These are phyloP conservation scores for Volvariella volvacea DNA, from an alignment of 1,284 basidiomycete genomes.

Conservation along the genomic window DNA sequence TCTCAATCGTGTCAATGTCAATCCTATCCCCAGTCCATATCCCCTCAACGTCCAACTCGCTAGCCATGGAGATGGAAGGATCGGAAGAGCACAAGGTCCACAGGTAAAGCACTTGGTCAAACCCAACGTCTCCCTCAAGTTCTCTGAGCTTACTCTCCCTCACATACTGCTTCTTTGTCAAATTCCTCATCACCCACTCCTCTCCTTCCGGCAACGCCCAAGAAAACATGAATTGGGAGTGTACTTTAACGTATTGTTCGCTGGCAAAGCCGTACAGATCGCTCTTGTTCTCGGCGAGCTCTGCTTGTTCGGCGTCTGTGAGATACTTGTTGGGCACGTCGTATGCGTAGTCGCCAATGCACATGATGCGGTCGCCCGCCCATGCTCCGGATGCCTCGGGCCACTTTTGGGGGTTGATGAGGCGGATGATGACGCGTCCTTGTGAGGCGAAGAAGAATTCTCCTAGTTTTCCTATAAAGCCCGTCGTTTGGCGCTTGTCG, in stretches of 20 bases:
- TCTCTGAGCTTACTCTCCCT: conserved; percentile 6
- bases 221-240: background rate
- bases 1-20: conserved; percentile 10
- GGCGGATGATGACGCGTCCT: background rate
- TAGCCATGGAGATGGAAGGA: background rate
- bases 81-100: conserved; percentile 10
- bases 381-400: conserved; percentile 1
- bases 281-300: too few species aligned
- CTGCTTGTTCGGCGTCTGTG: background rate
- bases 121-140: background rate
- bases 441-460: conserved; percentile 2
- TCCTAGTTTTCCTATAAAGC: conserved; percentile 8
- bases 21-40: conserved; percentile 13
- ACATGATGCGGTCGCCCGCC: conserved; percentile 11
- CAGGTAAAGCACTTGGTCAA: background rate
- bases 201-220: background rate
- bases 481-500: conserved; percentile 8
- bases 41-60: conserved; percentile 1
- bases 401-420: background rate
- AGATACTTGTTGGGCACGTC: background rate
- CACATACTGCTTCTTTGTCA: conserved; percentile 13
- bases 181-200: conserved; percentile 14
- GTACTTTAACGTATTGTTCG: background rate
- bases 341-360: conserved; percentile 8
- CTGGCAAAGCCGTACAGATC: background rate